A percentile compares a stretch with the other conserved stretches of the same genome.
These are phyloP conservation scores for Monosporozyma solicola DNA, from an alignment of 805 yeast genomes.

Conservation along the genomic window DNA sequence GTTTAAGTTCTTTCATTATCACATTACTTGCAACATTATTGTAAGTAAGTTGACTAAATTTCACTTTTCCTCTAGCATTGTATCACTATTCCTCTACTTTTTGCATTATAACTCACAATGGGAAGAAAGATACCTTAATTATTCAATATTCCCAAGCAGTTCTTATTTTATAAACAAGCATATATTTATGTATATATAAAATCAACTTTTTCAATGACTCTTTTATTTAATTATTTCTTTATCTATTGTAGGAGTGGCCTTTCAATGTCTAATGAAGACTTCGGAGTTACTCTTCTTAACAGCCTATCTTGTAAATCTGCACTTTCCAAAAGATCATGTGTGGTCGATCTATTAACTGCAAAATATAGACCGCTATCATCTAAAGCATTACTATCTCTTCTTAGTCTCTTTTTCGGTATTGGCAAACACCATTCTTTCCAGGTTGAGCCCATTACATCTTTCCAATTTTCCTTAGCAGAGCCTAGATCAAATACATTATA, in stretches of 20 bases:
- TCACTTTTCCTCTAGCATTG: neutral
- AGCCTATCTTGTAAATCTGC: slow-evolving; percentile 24
- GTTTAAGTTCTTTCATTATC: slow-evolving; percentile 10
- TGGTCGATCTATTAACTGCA: slow-evolving; percentile 28
- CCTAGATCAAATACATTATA: slow-evolving; percentile 77
- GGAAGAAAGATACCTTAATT: neutral
- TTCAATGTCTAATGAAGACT: slow-evolving; percentile 19
- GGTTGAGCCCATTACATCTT: slow-evolving; percentile 59
- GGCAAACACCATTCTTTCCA: slow-evolving; percentile 72
- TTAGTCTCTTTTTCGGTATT: slow-evolving; percentile 18
- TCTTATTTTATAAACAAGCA: neutral
- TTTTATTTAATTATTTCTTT: neutral
- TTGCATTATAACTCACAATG: neutral
- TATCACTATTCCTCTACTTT: neutral
- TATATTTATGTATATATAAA: neutral
- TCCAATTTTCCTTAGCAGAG: slow-evolving; percentile 45
- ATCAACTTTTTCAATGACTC: neutral
- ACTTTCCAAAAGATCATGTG: slow-evolving; percentile 34
- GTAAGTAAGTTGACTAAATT: neutral
- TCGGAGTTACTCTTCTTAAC: slow-evolving; percentile 24
- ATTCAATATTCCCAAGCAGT: neutral
- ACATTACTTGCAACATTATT: slow-evolving; percentile 6
- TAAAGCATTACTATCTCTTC: neutral
- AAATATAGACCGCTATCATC: slow-evolving; percentile 44
- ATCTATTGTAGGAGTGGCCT: neutral